A percentile compares a stretch with the other conserved stretches of the same genome.
Evolutionary conservation across 108 stramenopile species (phyloP).

Genomic region (Parietichytrium sp.): DNA sequence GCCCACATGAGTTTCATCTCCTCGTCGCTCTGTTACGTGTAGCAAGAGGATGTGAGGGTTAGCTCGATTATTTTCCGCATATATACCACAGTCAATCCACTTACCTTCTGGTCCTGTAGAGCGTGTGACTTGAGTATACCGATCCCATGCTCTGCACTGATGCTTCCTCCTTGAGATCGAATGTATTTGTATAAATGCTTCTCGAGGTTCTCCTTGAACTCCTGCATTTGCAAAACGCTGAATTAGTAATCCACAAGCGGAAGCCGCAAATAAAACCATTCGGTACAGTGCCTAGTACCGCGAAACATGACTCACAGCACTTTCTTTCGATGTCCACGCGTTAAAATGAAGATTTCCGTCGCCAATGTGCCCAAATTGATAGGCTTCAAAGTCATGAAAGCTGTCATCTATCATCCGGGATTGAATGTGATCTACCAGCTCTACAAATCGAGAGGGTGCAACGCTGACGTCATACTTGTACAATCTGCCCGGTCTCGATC

Average conservation of each 20-base stretch:
- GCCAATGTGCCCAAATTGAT: slow-evolving; percentile 83
- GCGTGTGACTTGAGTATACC: slow-evolving; percentile 89
- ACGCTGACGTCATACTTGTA: slow-evolving; percentile 94
- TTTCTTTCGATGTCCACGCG: slow-evolving; percentile 61
- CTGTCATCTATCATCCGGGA: slow-evolving; percentile 42
- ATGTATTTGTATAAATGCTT: slow-evolving; percentile 72
- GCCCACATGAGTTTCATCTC: slow-evolving; percentile 51
- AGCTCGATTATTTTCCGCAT: too few relatives aligned
- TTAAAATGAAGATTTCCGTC: slow-evolving; percentile 95
- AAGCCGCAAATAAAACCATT: too few relatives aligned
- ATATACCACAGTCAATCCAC: too few relatives aligned
- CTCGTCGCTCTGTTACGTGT: background rate
- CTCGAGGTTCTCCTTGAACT: slow-evolving; percentile 61
- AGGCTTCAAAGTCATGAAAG: slow-evolving; percentile 40
- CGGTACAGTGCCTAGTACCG: too few relatives aligned
- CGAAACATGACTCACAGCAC: slow-evolving; percentile 43
- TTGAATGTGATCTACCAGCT: slow-evolving; percentile 66
- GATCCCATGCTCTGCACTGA: slow-evolving; percentile 96
- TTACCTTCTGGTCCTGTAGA: too few relatives aligned
- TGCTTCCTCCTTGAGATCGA: slow-evolving; percentile 75
- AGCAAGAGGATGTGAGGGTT: too few relatives aligned
- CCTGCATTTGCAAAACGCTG: too few relatives aligned
- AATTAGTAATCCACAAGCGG: too few relatives aligned
- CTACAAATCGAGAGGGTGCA: slow-evolving; percentile 68
- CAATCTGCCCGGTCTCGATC: slow-evolving; percentile 64